These are phyloP conservation scores for Tremella mesenterica DNA, from an alignment of 768 basidiomycete species.

Conservation along the genomic window DNA sequence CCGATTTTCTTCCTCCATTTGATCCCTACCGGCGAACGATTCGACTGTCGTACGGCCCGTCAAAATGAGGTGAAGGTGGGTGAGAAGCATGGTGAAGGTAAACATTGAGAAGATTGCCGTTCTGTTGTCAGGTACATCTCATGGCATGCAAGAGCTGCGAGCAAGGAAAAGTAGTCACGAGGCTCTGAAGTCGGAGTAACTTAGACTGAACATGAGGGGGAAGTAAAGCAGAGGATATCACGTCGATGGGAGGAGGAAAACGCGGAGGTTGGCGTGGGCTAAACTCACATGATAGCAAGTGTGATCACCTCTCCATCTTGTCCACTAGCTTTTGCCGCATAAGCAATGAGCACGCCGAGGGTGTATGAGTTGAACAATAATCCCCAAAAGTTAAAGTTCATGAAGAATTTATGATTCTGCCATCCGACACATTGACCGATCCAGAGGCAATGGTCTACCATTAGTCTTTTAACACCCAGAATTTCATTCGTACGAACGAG, in stretches of 20 bases:
- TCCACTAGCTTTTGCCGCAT: slow-evolving; percentile 33
- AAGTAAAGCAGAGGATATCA: no score
- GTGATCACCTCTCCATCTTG: slow-evolving; percentile 64
- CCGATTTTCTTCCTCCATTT: slow-evolving; percentile 58
- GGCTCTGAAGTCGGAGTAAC: no score
- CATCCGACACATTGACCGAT: slow-evolving; percentile 92
- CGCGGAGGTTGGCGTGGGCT: no score
- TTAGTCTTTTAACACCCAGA: background rate
- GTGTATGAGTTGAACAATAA: slow-evolving; percentile 57
- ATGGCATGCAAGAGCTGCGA: background rate
- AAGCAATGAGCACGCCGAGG: slow-evolving; percentile 55
- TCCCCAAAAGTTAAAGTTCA: slow-evolving; percentile 66
- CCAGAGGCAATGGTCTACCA: slow-evolving; percentile 51
- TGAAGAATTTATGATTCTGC: slow-evolving; percentile 83
- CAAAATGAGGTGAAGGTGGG: slow-evolving; percentile 58
- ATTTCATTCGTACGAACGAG: background rate
- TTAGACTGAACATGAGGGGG: background rate
- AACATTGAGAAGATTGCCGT: slow-evolving; percentile 66
- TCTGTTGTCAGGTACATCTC: slow-evolving; percentile 45
- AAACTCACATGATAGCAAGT: slow-evolving; percentile 62
- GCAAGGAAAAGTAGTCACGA: background rate
- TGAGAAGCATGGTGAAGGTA: slow-evolving; percentile 52
- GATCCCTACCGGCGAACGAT: slow-evolving; percentile 53
- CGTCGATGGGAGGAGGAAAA: no score
- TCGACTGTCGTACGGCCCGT: slow-evolving; percentile 72